Evolutionary conservation across 352 stramenopile species (phyloP).

Genomic region (Phytophthora chlamydospora): DNA sequence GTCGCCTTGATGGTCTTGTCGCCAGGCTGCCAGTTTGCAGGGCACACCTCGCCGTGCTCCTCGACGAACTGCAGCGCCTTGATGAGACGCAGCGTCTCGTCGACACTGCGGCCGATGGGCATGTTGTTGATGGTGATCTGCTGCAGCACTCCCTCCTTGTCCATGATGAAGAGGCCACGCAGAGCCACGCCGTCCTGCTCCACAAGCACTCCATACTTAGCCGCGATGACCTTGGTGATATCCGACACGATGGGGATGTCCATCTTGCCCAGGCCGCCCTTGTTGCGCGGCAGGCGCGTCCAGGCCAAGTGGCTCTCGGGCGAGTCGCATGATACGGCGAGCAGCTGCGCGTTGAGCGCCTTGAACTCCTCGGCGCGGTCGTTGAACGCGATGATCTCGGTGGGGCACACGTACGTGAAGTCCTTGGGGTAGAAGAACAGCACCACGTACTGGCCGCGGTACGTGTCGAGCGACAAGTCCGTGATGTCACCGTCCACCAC

Average conservation of each 20-base stretch:
- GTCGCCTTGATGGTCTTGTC: constrained; percentile 91
- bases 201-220: constrained; percentile 92
- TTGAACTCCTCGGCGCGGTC: constrained; percentile 87
- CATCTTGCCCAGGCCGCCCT: constrained; percentile 93
- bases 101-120: constrained; percentile 91
- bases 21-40: constrained; percentile 93
- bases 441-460: constrained; percentile 89
- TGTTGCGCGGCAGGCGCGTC: constrained; percentile 88
- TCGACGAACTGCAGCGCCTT: constrained; percentile 93
- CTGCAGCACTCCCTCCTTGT: constrained; percentile 86
- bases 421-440: constrained; percentile 94
- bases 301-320: constrained; percentile 91
- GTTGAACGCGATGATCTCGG: constrained; percentile 92
- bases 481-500: constrained; percentile 88
- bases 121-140: constrained; percentile 94
- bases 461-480: constrained; percentile 81
- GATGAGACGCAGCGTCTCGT: constrained; percentile 93
- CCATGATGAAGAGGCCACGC: constrained; percentile 94
- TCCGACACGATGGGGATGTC: constrained; percentile 94
- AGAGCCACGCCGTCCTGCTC: constrained; percentile 87
- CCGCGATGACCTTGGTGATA: constrained; percentile 92
- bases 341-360: constrained; percentile 86
- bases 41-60: constrained; percentile 93
- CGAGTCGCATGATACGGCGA: constrained; percentile 91
- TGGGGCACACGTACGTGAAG: constrained; percentile 92